Evolutionary conservation across 176 grass and related monocot species (phyloP).

Genomic region (Cocos nucifera): DNA sequence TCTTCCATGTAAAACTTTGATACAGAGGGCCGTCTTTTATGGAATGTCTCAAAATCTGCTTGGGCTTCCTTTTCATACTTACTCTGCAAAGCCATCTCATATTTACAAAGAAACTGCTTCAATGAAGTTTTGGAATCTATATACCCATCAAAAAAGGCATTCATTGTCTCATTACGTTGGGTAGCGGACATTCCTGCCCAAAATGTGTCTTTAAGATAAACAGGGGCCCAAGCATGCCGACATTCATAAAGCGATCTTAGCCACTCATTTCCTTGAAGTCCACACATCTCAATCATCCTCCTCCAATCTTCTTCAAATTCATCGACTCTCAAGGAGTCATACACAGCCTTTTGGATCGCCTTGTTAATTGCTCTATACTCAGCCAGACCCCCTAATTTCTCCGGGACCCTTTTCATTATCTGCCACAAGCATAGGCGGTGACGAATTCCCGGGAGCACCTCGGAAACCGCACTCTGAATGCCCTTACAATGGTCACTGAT

Average conservation of each 20-base stretch:
- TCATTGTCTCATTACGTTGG: slow-evolving; percentile 54
- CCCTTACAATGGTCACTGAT: slow-evolving; percentile 71
- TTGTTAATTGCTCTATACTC: slow-evolving; percentile 81
- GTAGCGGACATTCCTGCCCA: slow-evolving; percentile 94
- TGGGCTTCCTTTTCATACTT: slow-evolving; percentile 94
- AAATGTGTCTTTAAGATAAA: slow-evolving; percentile 80
- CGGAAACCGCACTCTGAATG: slow-evolving; percentile 65
- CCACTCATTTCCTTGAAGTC: slow-evolving; percentile 77
- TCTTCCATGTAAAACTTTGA: slow-evolving; percentile 99
- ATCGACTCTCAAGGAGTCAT: slow-evolving; percentile 64
- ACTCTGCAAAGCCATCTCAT: slow-evolving; percentile 70
- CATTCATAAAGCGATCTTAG: slow-evolving; percentile 79
- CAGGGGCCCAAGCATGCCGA: slow-evolving; percentile 69
- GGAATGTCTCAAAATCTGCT: slow-evolving; percentile 98
- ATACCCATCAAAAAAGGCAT: slow-evolving; percentile 88
- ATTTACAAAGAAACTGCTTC: slow-evolving; percentile 89
- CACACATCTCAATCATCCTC: slow-evolving; percentile 49
- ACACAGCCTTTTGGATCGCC: slow-evolving; percentile 76
- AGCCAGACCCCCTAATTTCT: slow-evolving; percentile 57
- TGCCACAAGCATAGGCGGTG: slow-evolving; percentile 83
- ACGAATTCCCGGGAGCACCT: slow-evolving; percentile 65
- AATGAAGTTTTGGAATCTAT: slow-evolving; percentile 75
- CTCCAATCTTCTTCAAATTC: slow-evolving; percentile 88
- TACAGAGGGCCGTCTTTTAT: slow-evolving; percentile 80
- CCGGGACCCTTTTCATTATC: slow-evolving; percentile 72